A percentile compares a stretch with the other conserved stretches of the same genome.
These are phyloP conservation scores for Ustilago shanxiensis DNA, from an alignment of 1,284 basidiomycete species.

Conservation along the genomic window DNA sequence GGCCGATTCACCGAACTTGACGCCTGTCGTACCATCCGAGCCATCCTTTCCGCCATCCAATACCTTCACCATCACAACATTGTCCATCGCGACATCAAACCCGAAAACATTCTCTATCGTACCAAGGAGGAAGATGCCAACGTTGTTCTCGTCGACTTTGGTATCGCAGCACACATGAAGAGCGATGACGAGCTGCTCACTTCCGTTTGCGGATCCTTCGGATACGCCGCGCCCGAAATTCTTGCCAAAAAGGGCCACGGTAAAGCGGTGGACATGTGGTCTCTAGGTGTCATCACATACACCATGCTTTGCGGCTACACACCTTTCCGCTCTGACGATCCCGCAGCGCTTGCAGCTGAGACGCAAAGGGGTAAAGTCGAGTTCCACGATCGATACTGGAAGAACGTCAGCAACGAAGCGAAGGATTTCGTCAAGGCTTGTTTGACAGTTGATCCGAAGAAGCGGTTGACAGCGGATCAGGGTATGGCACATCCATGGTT, in stretches of 20 bases:
- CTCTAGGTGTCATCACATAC: constrained; percentile 92
- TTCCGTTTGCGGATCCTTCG: constrained; percentile 87
- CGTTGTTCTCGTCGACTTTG: constrained; percentile 80
- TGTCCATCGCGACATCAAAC: constrained; percentile 69
- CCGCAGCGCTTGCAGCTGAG: constrained; percentile 81
- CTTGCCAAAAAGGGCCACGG: constrained; percentile 85
- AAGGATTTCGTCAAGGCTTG: constrained; percentile 85
- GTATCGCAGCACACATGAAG: constrained; percentile 74
- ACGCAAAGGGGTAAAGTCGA: constrained; percentile 85
- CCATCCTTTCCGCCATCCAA: constrained; percentile 63
- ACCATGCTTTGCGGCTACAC: constrained; percentile 70
- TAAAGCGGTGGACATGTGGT: constrained; percentile 93
- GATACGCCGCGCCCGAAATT: constrained; percentile 91
- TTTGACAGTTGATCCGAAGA: constrained; percentile 79
- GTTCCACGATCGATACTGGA: constrained; percentile 90
- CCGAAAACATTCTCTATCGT: constrained; percentile 93
- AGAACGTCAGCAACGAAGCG: constrained; percentile 82
- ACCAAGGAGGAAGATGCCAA: constrained; percentile 76
- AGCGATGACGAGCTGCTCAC: constrained; percentile 80
- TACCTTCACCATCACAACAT: constrained; percentile 69
- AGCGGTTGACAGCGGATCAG: constrained; percentile 81
- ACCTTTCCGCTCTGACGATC: constrained; percentile 89
- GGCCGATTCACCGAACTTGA: constrained; percentile 69
- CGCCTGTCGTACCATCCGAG: constrained; percentile 64
- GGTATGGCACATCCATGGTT: constrained; percentile 77